Evolutionary conservation across 345 rosid species (phyloP), one percentile per base, ranked within the genome.

Genomic region (Euclidium syriacum): DNA sequence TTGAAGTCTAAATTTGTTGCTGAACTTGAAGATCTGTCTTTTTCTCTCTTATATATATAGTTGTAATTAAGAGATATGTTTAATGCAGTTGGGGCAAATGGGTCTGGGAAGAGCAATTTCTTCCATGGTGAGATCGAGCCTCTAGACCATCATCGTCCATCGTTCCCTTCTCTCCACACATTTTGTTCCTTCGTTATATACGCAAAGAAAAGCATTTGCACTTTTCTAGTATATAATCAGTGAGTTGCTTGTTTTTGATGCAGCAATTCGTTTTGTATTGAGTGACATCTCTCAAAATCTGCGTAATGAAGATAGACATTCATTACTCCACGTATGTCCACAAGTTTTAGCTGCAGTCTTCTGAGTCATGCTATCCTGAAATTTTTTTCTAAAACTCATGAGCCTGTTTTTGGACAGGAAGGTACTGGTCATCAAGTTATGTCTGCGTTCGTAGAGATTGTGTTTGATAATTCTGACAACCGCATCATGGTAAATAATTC

Each of bases 361-460:
- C 7, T 6, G 24, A 54, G 62, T 72, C 61, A 39, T 64, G 59
- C 3, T 49, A 25, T 41, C n/a, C 7, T 52, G 6, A 4, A 16
- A 2, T 5, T 9, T 16, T 17, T 41, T 41, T 72, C n/a, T n/a
- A n/a, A 39, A 71, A 24, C 19, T n/a, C 3, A 56, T 27, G n/a
- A n/a, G n/a, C 51, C 26, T n/a, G 49, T 24, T 20, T 41, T 73
- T 75, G 63, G 38, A 67, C 85, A 94, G 97, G 97, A 85, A 81
- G 97, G 97, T 69, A 96, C 95, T 42, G 97, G 97, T 43, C 95
- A 90, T 73, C 99, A 94, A 77, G 99, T 87, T 63, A 67, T 75
- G 68, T 82, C 90, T 55, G 97, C 99, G 10, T 90, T 82, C 18
- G 96, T 94, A 81, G 96, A 94, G 85, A 90, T 94, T 67, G 95